These are phyloP conservation scores for Picea engelmannii DNA, from an alignment of 83 land plant genomes.

Conservation along the genomic window DNA sequence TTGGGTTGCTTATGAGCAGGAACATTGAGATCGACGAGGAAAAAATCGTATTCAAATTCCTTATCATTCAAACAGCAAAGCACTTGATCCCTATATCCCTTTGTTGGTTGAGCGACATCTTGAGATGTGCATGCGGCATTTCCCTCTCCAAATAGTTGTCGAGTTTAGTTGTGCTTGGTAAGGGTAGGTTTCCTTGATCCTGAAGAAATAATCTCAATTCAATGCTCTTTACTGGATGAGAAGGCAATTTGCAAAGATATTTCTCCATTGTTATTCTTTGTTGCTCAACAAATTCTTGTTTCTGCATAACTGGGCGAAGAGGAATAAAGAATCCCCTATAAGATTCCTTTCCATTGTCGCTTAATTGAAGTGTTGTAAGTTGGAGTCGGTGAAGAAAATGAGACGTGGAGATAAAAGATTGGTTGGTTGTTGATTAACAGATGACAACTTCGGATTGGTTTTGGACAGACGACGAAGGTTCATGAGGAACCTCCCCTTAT, in stretches of 20 bases:
- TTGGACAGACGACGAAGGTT: too few relatives aligned
- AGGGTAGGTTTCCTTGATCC: slow-evolving; percentile 70
- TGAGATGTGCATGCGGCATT: slow-evolving; percentile 38
- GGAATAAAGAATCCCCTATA: slow-evolving; percentile 69
- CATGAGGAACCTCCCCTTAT: too few relatives aligned
- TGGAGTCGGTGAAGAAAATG: too few relatives aligned
- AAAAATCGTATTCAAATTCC: too few relatives aligned
- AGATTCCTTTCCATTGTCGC: background rate
- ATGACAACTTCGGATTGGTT: too few relatives aligned
- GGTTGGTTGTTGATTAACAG: too few relatives aligned
- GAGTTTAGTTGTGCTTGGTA: slow-evolving; percentile 61
- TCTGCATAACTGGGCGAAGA: slow-evolving; percentile 93
- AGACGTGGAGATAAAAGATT: too few relatives aligned
- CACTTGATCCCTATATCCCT: slow-evolving; percentile 88
- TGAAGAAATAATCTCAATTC: slow-evolving; percentile 77
- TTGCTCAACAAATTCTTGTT: slow-evolving; percentile 92
- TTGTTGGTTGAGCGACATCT: slow-evolving; percentile 84
- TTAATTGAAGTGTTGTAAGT: too few relatives aligned
- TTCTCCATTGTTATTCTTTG: slow-evolving; percentile 80
- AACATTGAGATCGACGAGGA: too few relatives aligned
- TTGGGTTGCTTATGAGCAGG: too few relatives aligned
- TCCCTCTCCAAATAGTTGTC: slow-evolving; percentile 79
- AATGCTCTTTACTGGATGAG: slow-evolving; percentile 78
- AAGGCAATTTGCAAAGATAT: slow-evolving; percentile 72
- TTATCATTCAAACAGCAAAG: too few relatives aligned